Conservation (phyloP, 164 flowering plant species). For the Taxillus chinensis region DNA sequence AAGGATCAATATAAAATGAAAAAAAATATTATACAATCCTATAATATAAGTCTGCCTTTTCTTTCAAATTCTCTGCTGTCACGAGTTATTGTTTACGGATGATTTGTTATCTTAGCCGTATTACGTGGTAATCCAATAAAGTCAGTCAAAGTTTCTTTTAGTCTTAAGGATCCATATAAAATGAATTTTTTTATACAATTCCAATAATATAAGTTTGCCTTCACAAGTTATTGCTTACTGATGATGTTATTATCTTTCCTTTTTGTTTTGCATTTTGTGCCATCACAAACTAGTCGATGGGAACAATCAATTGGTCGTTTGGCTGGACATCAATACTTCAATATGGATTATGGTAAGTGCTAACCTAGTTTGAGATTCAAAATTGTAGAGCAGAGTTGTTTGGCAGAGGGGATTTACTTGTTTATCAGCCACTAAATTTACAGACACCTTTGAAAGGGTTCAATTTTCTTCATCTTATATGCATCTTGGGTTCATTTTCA, state of each 20-base stretch:
- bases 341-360: slow-evolving; percentile 47
- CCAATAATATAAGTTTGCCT: no score
- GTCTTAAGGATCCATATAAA: not conserved
- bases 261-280: slow-evolving; percentile 12
- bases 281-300: slow-evolving; percentile 53
- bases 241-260: not conserved
- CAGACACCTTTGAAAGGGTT: not conserved
- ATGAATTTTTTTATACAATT: no score
- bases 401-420: no score
- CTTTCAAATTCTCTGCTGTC: no score
- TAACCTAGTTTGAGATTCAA: not conserved
- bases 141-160: not conserved
- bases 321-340: slow-evolving; percentile 58
- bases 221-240: not conserved
- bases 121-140: not conserved
- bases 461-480: not conserved
- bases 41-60: no score
- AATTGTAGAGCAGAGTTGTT: not conserved
- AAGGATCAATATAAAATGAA: no score
- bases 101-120: not conserved
- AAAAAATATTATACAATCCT: no score
- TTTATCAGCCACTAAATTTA: not conserved
- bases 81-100: not conserved
- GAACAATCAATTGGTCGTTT: slow-evolving; percentile 63
- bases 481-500: slow-evolving; percentile 1